Evolutionary conservation across 2,329 filamentous ascomycete species (phyloP).

Genomic region (Colletotrichum sp.): DNA sequence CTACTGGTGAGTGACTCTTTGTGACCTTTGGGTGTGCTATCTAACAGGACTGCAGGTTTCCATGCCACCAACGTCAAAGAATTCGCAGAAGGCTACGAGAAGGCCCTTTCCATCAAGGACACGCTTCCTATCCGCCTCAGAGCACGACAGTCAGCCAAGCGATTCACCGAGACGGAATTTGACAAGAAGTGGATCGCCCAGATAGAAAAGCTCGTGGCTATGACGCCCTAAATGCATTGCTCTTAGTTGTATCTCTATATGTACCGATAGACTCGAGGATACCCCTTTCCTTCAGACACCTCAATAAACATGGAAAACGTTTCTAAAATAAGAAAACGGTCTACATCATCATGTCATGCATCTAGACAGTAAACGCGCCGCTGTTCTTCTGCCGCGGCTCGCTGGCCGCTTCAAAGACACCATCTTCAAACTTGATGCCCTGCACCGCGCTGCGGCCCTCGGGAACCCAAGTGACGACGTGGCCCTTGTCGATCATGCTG

Average conservation of each 20-base stretch:
- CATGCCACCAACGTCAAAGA: slow-evolving; percentile 80
- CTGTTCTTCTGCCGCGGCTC: slow-evolving; percentile 79
- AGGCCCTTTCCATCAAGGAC: slow-evolving; percentile 75
- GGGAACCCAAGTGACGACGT: slow-evolving; percentile 74
- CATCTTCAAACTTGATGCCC: slow-evolving; percentile 66
- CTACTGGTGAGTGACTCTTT: slow-evolving; percentile 67
- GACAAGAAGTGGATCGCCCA: slow-evolving; percentile 77
- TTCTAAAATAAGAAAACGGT: background rate
- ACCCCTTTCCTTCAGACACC: slow-evolving; percentile 32
- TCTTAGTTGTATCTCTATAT: slow-evolving; percentile 20
- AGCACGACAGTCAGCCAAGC: slow-evolving; percentile 77
- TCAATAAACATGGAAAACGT: background rate
- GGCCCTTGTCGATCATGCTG: slow-evolving; percentile 68
- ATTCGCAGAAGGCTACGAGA: slow-evolving; percentile 81
- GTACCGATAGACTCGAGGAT: slow-evolving; percentile 39
- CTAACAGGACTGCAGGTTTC: slow-evolving; percentile 65
- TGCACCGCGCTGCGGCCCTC: slow-evolving; percentile 74
- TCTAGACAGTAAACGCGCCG: slow-evolving; percentile 60
- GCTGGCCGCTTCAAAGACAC: slow-evolving; percentile 77
- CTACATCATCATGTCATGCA: background rate
- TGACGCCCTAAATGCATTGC: slow-evolving; percentile 27
- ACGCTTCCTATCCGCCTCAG: slow-evolving; percentile 76
- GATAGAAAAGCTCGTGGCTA: slow-evolving; percentile 72
- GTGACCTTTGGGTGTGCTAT: background rate
- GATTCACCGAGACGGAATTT: slow-evolving; percentile 91